Percentiles rank a stretch among this genome's conserved stretches.
Conservation (phyloP, 169 alveolate species). For the Cyclospora cayetanensis region DNA sequence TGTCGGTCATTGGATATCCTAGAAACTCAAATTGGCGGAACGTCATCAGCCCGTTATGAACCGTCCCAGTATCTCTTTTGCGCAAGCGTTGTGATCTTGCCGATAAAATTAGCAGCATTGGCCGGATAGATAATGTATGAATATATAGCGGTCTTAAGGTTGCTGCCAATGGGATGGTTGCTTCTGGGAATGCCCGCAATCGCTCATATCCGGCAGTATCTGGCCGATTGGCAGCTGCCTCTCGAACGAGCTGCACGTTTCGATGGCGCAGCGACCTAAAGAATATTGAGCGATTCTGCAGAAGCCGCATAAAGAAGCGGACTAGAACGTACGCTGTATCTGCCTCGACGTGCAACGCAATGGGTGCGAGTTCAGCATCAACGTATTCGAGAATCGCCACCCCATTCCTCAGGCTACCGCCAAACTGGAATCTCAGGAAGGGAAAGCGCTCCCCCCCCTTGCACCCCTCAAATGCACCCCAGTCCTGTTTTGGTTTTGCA, state of each 20-base stretch:
- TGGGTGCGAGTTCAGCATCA: constrained; percentile 61
- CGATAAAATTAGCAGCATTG: constrained; percentile 50
- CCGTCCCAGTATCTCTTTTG: neutral
- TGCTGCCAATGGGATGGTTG: constrained; percentile 3
- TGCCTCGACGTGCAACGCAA: constrained; percentile 64
- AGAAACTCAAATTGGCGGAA: constrained; percentile 66
- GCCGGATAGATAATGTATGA: constrained; percentile 61
- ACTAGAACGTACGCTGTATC: constrained; percentile 67
- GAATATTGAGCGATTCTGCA: constrained; percentile 51
- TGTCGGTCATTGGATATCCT: constrained; percentile 65
- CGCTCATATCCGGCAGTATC: constrained; percentile 35
- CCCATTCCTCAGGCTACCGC: constrained; percentile 61
- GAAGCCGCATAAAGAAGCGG: constrained; percentile 58
- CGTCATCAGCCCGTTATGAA: constrained; percentile 2
- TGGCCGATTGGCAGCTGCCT: constrained; percentile 53
- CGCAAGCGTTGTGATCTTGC: constrained; percentile 62
- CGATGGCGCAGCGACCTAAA: constrained; percentile 60
- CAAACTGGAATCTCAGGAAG: constrained; percentile 59
- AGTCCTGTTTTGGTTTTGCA: neutral
- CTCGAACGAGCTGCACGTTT: constrained; percentile 48
- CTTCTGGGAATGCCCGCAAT: constrained; percentile 62
- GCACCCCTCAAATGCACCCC: constrained; percentile 29
- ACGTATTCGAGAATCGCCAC: constrained; percentile 65
- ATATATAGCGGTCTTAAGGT: constrained; percentile 58
- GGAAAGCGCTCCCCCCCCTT: neutral